Evolutionary conservation across 805 yeast species (phyloP).

Genomic region (Sugiyamaella floridensis): DNA sequence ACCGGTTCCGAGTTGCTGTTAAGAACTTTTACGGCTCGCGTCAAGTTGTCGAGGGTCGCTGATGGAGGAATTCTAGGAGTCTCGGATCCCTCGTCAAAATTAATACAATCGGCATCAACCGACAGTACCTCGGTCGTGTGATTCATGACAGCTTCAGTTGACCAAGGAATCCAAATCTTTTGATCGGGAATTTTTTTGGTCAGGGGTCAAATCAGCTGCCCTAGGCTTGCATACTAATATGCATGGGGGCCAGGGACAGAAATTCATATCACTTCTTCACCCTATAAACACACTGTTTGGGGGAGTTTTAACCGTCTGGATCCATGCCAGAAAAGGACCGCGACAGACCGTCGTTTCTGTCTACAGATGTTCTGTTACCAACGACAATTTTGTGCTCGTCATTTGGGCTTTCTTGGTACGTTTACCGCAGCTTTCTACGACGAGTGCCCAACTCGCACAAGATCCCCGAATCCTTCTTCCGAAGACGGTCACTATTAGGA

Average conservation of each 20-base stretch:
- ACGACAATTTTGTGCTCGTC: constrained; percentile 8
- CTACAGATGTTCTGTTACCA: constrained; percentile 5
- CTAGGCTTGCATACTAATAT: background rate
- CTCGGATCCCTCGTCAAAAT: constrained; percentile 39
- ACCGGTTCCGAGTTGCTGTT: constrained; percentile 52
- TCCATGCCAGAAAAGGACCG: background rate
- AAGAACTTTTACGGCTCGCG: constrained; percentile 53
- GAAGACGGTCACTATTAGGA: constrained; percentile 49
- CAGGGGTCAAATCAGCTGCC: background rate
- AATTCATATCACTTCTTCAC: background rate
- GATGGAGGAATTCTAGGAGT: constrained; percentile 9
- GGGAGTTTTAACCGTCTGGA: background rate
- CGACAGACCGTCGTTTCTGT: constrained; percentile 3
- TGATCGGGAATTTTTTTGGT: background rate
- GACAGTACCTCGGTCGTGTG: constrained; percentile 35
- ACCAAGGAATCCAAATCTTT: background rate
- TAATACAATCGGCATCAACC: constrained; percentile 48
- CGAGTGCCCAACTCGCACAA: constrained; percentile 44
- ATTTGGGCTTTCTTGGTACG: constrained; percentile 22
- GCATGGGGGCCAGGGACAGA: background rate
- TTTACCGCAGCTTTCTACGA: constrained; percentile 42
- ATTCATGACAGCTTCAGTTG: background rate
- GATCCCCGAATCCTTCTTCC: constrained; percentile 44
- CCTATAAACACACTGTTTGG: background rate
- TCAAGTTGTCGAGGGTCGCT: constrained; percentile 32